These are phyloP conservation scores for Cystobasidiaceae sp. DNA, from an alignment of 1,284 basidiomycete genomes.

Conservation along the genomic window DNA sequence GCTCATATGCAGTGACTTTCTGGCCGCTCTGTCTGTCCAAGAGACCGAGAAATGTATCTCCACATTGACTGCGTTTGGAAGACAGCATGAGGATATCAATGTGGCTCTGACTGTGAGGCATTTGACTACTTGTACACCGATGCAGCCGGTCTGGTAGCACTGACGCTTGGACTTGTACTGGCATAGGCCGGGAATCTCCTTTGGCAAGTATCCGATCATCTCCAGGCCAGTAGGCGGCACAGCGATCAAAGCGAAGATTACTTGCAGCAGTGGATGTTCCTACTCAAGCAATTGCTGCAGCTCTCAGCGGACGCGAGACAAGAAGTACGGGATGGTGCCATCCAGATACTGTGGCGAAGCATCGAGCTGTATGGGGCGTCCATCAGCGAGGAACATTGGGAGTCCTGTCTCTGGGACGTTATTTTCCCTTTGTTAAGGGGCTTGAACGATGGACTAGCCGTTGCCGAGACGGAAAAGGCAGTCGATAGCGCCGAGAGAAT, in stretches of 20 bases:
- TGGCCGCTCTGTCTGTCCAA: slow-evolving; percentile 70
- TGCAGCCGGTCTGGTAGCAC: not conserved
- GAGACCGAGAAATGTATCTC: slow-evolving; percentile 81
- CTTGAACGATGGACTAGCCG: slow-evolving; percentile 46
- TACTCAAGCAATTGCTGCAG: slow-evolving; percentile 74
- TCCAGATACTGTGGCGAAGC: slow-evolving; percentile 89
- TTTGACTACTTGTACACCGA: not conserved
- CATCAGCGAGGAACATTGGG: slow-evolving; percentile 74
- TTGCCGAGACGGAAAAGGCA: not conserved
- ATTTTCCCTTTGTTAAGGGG: slow-evolving; percentile 80
- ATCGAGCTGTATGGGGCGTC: slow-evolving; percentile 86
- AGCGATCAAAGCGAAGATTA: slow-evolving; percentile 56
- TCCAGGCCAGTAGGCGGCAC: slow-evolving; percentile 58
- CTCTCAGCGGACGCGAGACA: slow-evolving; percentile 74
- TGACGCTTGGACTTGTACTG: not conserved
- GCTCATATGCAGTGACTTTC: slow-evolving; percentile 81
- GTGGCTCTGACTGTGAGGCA: slow-evolving; percentile 70
- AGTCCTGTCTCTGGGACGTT: slow-evolving; percentile 78
- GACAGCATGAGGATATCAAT: slow-evolving; percentile 82
- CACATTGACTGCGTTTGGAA: slow-evolving; percentile 82
- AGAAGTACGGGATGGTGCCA: slow-evolving; percentile 86
- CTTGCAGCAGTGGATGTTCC: slow-evolving; percentile 80
- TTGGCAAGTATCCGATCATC: slow-evolving; percentile 88
- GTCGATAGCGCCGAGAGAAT: not conserved
- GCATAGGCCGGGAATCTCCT: slow-evolving; percentile 62